phyloP scores from a whole-genome alignment of 75 land plant genomes.

The Pinus tabuliformis region DNA sequence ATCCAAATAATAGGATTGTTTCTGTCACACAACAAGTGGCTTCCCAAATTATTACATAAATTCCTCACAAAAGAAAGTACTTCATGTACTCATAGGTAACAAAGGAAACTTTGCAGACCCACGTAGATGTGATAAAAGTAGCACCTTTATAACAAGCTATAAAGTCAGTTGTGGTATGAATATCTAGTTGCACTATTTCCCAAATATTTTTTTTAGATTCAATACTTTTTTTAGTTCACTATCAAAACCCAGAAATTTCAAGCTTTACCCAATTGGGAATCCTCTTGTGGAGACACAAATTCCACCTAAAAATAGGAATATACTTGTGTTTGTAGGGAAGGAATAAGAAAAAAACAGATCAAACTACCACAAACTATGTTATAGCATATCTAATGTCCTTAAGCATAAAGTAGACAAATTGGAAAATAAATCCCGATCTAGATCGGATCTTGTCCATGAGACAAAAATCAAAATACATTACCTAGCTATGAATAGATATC shows the following conservation, averaged over 20 bases:
- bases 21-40: too few relatives aligned
- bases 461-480: neutral
- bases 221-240: conserved; percentile 30
- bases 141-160: too few relatives aligned
- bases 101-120: too few relatives aligned
- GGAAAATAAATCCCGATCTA: neutral
- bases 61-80: too few relatives aligned
- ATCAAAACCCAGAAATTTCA: conserved; percentile 66
- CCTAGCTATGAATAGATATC: neutral
- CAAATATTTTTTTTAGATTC: too few relatives aligned
- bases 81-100: too few relatives aligned
- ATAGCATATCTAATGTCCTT: neutral
- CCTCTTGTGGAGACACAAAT: conserved; percentile 74
- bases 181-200: too few relatives aligned
- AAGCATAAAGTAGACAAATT: neutral
- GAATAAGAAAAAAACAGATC: neutral
- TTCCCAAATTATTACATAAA: too few relatives aligned
- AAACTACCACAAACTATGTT: neutral
- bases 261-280: conserved; percentile 70
- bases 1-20: too few relatives aligned
- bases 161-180: too few relatives aligned
- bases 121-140: too few relatives aligned
- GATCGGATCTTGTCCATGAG: neutral
- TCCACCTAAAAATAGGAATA: conserved; percentile 36
- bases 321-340: too few relatives aligned